Base-by-base conservation (phyloP, 208 protist species). In the Acanthamoeba healyi region DNA sequence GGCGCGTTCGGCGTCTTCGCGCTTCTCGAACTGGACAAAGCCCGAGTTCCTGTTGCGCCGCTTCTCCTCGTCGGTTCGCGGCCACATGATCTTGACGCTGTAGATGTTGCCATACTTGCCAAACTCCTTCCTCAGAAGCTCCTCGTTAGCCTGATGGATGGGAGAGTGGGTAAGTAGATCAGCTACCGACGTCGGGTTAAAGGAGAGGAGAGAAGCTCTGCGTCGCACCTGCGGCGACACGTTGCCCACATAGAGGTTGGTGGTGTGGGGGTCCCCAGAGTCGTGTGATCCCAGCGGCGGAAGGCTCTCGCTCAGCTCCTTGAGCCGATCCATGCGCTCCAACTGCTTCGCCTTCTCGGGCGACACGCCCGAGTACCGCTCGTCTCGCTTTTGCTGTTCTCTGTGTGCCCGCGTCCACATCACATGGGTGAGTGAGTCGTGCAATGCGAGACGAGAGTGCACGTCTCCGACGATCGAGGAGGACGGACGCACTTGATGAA, bases 191-290 rank as follows among this genome's bases (percentile, higher is more conserved):
- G 38, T 81, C 24, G 14, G 38, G 19, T 22, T 42, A 34, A 56
- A 84, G 19, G 74, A 9, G 9, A 36, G 9, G 74, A 44, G 26
- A 32, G 26, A 10, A 9, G 5, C 3, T 84, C 4, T 40, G 74
- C 10, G 74, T 26, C 17, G 19, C 0, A 87, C 79, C 58, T 61
- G 36, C 9, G 87, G 87, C n/a, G 58, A 81, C 26, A 92, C 61
- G 84, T 96, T 96, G 36, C 95, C 95, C 1, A 96, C 86, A 65
- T 96, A 96, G 58, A 96, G 94, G 88, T 96, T 96, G 49, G 95
- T 96, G 19, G 95, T 95, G 49, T 44, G 56, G 0, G 86, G 92
- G 42, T 96, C 92, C 3, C 90, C 90, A 10, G 34, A 40, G 42
- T 94, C 90, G 34, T 63, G 74, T 4, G 65, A 87, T 12, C 90